Base-by-base conservation (phyloP, 805 yeast species). In the Candida tibetensis region DNA sequence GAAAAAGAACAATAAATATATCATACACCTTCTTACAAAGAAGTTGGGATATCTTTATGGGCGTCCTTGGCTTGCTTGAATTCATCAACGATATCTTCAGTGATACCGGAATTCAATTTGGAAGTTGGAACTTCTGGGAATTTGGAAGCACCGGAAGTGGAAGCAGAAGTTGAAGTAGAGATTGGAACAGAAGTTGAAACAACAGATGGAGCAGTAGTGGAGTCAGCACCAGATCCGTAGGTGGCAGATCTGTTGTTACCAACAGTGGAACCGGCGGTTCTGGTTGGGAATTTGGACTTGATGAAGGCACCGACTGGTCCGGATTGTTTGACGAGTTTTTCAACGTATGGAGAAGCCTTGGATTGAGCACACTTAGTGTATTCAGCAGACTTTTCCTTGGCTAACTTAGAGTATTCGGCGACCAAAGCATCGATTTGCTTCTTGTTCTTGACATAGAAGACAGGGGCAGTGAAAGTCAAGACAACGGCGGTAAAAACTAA, bases 181-280 rank as follows among this genome's bases (percentile, higher is more conserved):
- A 29, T 30, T 26, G 32, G 36, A 15, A 23, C 26, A 35, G 37
- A 26, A 18, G 41, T 74, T 59, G 79, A 86, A n/a, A 30, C 21
- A 27, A 34, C 40, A 23, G 44, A 36, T n/a, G n/a, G n/a, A n/a
- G n/a, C n/a, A n/a, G n/a, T n/a, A 32, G 45, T 37, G 35, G 52
- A 39, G 41, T 48, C 57, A 27, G 49, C 46, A 36, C 47, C 42
- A 23, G 46, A 29, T 18, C 53, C 48, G 40, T 44, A 45, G 31
- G 46, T 26, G 33, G 53, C 36, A 32, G 49, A 38, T 30, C 39
- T 48, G 44, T 46, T 33, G 41, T 43, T 57, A 40, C 76, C 80
- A 46, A 81, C 84, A 33, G 85, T 80, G 29, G 85, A 69, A 28
- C 84, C 81, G 26, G 86, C 86, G 44, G 89, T 82, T 76, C 88